Evolutionary conservation across 2,329 filamentous ascomycete genomes (phyloP).

Genomic region (Fusarium sp.): DNA sequence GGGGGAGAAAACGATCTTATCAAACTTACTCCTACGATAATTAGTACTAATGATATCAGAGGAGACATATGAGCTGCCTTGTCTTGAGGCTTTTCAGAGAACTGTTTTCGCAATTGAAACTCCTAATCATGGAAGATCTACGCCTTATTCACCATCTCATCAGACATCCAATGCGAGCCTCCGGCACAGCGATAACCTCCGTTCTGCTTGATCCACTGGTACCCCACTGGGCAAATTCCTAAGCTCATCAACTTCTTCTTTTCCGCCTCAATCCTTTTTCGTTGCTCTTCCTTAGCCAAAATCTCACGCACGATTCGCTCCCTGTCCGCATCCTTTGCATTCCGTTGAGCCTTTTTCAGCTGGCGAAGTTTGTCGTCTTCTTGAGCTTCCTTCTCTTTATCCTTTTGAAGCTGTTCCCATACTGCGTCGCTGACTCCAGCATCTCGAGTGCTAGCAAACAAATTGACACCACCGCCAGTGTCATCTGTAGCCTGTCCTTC

Average conservation of each 20-base stretch:
- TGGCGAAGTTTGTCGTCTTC: constrained; percentile 54
- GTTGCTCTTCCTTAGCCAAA: constrained; percentile 52
- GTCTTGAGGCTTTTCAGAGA: too few relatives aligned
- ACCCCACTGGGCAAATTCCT: constrained; percentile 70
- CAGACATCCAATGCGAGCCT: constrained; percentile 64
- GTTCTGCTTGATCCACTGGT: constrained; percentile 69
- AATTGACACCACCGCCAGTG: background rate
- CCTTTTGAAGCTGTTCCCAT: constrained; percentile 71
- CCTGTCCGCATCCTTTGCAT: constrained; percentile 48
- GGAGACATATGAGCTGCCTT: too few relatives aligned
- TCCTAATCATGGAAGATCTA: background rate
- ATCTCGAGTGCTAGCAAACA: constrained; percentile 58
- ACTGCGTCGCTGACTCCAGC: constrained; percentile 68
- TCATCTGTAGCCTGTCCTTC: constrained; percentile 4
- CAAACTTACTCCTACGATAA: too few relatives aligned
- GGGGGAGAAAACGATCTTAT: too few relatives aligned
- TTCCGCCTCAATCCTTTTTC: constrained; percentile 54
- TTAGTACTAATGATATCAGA: too few relatives aligned
- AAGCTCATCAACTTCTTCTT: constrained; percentile 63
- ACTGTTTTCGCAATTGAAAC: too few relatives aligned
- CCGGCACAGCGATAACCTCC: constrained; percentile 73
- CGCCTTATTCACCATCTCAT: constrained; percentile 27
- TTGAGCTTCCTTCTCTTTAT: constrained; percentile 57
- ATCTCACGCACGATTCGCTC: constrained; percentile 53
- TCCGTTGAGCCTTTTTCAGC: constrained; percentile 50